Evolutionary conservation across 768 basidiomycete genomes (phyloP).

Genomic region (Tylopilus subfusipes): DNA sequence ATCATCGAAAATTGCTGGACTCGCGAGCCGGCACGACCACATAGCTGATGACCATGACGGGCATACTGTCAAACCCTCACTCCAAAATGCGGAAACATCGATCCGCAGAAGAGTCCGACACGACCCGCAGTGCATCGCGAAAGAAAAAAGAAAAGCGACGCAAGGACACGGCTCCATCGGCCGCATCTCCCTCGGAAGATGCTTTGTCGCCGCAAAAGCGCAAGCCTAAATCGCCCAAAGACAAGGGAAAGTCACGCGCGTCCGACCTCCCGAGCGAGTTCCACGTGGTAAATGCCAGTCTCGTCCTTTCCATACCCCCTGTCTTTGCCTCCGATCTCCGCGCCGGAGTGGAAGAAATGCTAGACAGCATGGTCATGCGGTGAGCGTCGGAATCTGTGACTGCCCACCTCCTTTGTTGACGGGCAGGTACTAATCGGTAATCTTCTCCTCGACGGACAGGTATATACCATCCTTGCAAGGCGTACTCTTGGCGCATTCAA

Average conservation of each 20-base stretch:
- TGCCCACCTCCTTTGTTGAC: neutral
- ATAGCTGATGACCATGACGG: slow-evolving; percentile 8
- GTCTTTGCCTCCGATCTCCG: slow-evolving; percentile 72
- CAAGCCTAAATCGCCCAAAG: slow-evolving; percentile 24
- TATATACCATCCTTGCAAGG: slow-evolving; percentile 86
- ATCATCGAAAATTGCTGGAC: slow-evolving; percentile 10
- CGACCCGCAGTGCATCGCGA: slow-evolving; percentile 30
- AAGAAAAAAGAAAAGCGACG: slow-evolving; percentile 35
- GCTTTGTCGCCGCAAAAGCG: slow-evolving; percentile 10
- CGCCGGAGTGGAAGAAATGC: slow-evolving; percentile 78
- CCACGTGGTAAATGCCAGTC: slow-evolving; percentile 55
- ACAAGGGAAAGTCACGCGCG: slow-evolving; percentile 38
- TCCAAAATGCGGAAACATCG: slow-evolving; percentile 52
- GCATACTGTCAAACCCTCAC: slow-evolving; percentile 6
- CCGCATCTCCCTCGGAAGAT: slow-evolving; percentile 5
- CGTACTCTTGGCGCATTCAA: slow-evolving; percentile 83
- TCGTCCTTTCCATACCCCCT: slow-evolving; percentile 76
- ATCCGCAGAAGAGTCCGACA: slow-evolving; percentile 15
- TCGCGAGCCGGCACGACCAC: too few species aligned
- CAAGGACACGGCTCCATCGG: slow-evolving; percentile 2
- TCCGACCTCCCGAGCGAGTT: slow-evolving; percentile 48
- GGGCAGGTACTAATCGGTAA: neutral
- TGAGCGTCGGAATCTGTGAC: slow-evolving; percentile 36
- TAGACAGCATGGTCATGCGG: slow-evolving; percentile 97
- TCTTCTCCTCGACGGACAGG: slow-evolving; percentile 39